These are phyloP conservation scores for Kockovaella imperatae DNA, from an alignment of 768 basidiomycete genomes.

Conservation along the genomic window DNA sequence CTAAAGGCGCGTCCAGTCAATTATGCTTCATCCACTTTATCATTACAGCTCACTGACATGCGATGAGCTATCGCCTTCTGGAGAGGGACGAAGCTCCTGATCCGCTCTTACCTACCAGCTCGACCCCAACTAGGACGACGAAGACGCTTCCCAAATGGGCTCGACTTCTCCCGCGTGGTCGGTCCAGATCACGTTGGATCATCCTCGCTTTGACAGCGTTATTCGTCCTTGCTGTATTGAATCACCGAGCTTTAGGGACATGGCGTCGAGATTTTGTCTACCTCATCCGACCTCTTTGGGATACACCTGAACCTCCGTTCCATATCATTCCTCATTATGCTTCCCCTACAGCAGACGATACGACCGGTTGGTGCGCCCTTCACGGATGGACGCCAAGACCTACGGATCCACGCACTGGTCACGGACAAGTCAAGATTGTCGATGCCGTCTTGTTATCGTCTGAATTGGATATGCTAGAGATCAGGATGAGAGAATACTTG, in stretches of 20 bases:
- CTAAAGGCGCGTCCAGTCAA: no score
- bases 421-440: no score
- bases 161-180: no score
- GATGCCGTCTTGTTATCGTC: conserved; percentile 24
- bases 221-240: no score
- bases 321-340: conserved; percentile 11
- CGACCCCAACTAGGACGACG: no score
- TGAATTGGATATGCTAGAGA: conserved; percentile 32
- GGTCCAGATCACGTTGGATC: no score
- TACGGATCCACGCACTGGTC: neutral
- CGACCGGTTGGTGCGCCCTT: conserved; percentile 11
- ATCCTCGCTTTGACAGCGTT: neutral
- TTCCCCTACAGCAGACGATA: neutral
- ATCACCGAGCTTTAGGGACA: neutral
- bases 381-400: conserved; percentile 12
- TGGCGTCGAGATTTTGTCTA: conserved; percentile 18
- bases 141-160: no score
- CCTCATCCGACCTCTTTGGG: conserved; percentile 20
- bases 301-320: conserved; percentile 8
- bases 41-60: no score
- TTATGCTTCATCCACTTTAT: no score
- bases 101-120: no score
- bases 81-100: no score
- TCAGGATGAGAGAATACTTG: conserved; percentile 22
- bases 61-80: no score